These are phyloP conservation scores for Starmerella kuoi DNA, from an alignment of 805 yeast genomes.

Conservation along the genomic window DNA sequence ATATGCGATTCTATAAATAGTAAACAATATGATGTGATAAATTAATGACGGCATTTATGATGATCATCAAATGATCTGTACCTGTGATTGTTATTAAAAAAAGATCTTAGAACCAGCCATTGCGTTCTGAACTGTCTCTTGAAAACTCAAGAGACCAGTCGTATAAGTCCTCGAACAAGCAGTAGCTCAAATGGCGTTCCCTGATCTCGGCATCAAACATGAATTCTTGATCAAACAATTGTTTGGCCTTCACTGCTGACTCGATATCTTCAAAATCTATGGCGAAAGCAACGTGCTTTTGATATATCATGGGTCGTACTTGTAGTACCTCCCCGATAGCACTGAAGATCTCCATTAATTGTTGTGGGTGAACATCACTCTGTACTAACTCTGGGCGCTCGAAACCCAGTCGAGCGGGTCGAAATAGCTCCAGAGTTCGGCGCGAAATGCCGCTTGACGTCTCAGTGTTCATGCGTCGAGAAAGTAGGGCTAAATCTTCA, in stretches of 20 bases:
- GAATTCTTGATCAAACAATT: conserved; percentile 12
- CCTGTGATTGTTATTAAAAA: too few species aligned
- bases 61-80: too few species aligned
- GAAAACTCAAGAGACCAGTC: conserved; percentile 16
- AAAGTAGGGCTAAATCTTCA: not conserved
- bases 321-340: conserved; percentile 14
- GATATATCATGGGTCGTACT: conserved; percentile 21
- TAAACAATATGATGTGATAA: too few species aligned
- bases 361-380: conserved; percentile 5
- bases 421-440: conserved; percentile 6
- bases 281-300: conserved; percentile 14
- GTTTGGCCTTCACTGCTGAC: conserved; percentile 17
- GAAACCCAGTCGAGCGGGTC: not conserved
- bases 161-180: conserved; percentile 7
- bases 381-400: not conserved
- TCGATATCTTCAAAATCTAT: conserved; percentile 15
- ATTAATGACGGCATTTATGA: too few species aligned
- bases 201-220: not conserved
- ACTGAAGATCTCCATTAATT: conserved; percentile 11
- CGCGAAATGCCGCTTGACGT: too few species aligned
- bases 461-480: not conserved
- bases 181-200: not conserved
- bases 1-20: too few species aligned
- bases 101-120: too few species aligned
- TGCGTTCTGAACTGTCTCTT: conserved; percentile 15